phyloP scores from a whole-genome alignment of 106 monocot species.

The Platanthera guangdongensis region DNA sequence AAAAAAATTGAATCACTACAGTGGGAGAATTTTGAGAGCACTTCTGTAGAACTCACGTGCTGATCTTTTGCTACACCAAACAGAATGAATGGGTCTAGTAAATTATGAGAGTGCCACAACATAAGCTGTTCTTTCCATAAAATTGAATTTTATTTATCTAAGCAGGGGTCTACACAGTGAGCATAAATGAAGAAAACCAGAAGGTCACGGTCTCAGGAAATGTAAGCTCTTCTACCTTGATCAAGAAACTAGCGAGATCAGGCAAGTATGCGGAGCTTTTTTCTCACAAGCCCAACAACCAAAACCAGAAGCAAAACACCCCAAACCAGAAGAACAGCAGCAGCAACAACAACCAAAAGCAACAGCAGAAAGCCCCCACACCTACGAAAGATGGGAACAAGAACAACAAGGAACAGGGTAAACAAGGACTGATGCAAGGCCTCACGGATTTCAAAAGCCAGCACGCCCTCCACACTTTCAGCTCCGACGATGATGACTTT shows the following conservation, averaged over 20 bases:
- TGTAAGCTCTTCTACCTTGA: slow-evolving; percentile 59
- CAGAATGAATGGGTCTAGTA: not conserved
- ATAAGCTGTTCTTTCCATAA: not conserved
- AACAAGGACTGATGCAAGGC: slow-evolving; percentile 57
- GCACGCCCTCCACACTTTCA: slow-evolving; percentile 20
- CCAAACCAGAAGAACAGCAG: slow-evolving; percentile 5
- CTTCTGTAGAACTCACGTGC: not conserved
- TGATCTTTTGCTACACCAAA: not conserved
- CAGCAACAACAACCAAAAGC: slow-evolving; percentile 26
- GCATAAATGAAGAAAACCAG: slow-evolving; percentile 67
- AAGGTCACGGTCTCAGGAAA: slow-evolving; percentile 78
- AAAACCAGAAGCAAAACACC: slow-evolving; percentile 13
- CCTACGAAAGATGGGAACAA: slow-evolving; percentile 23
- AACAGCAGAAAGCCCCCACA: slow-evolving; percentile 12
- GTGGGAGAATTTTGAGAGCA: not conserved
- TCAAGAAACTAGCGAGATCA: slow-evolving; percentile 56
- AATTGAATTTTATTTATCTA: not conserved
- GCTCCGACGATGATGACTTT: slow-evolving; percentile 43
- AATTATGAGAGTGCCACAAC: not conserved
- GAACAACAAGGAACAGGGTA: slow-evolving; percentile 24
- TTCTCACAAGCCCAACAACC: slow-evolving; percentile 33
- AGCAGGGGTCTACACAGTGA: slow-evolving; percentile 76
- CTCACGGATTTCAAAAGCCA: slow-evolving; percentile 59
- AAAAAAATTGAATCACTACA: not conserved
- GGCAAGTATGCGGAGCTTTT: slow-evolving; percentile 84